Evolutionary conservation across 2,329 filamentous ascomycete genomes (phyloP), one percentile per base, ranked within the genome.

Genomic region (Penicillium sp.): DNA sequence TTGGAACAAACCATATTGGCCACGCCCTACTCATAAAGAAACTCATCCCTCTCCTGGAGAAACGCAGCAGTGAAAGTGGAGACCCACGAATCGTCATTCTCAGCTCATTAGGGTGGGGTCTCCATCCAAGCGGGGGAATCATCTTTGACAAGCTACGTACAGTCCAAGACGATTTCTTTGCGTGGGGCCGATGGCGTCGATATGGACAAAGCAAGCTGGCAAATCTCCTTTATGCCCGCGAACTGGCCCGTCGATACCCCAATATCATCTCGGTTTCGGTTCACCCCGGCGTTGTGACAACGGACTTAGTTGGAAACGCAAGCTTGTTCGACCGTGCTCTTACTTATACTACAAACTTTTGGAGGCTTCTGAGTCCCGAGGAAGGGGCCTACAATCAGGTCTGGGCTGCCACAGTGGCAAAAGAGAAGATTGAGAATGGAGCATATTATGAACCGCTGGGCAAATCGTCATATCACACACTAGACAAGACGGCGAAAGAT

Each of bases 201-300:
- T 79, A 78, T 57, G 79, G 75, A 0, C 76, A 80, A 56, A 75
- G 71, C 43, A 82, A 83, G 59, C 65, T 82, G 2, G 80, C 81
- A 0, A 77, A 80, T 55, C 60, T 81, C 4, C 66, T 80, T 2
- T 79, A 75, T 60, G 68, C 75, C 3, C 62, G 66, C 8, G 71
- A 77, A 46, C 61, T 82, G 3, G 72, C 77, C 1, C 58, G 65
- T 29, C 70, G 67, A 10, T 73, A 79, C 46, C 71, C 75, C 0
- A 55, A 62, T 7, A 68, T 80, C 19, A 70, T 66, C 1, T 61
- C 65, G 7, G 67, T 77, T 3, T 60, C 73, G 0, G 54, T 80
- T 1, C 73, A 79, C 51, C 79, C 78, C 0, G 78, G 77, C 2
- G 64, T 74, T 3, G 73, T 78, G 24, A 55, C 61, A 3, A 80